A percentile compares a stretch with the other conserved stretches of the same genome.
phyloP scores from a whole-genome alignment of 805 yeast species.

The Candida endomychidarum region DNA sequence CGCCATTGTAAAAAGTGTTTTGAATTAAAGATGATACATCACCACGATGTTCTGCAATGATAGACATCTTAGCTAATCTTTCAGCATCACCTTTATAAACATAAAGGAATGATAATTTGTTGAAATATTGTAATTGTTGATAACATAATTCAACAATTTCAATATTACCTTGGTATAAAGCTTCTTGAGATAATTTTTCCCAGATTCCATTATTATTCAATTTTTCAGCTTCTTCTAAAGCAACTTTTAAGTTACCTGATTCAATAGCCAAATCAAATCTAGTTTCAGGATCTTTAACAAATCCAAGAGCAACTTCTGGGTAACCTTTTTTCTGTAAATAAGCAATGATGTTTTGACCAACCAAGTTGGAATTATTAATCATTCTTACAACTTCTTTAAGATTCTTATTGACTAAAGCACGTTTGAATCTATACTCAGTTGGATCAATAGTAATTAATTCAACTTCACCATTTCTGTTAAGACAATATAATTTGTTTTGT shows the following conservation, averaged over 20 bases:
- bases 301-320: slow-evolving; percentile 96
- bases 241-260: slow-evolving; percentile 84
- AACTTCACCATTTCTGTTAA: slow-evolving; percentile 83
- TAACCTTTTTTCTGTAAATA: slow-evolving; percentile 93
- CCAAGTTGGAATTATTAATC: slow-evolving; percentile 84
- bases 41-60: slow-evolving; percentile 85
- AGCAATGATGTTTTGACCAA: slow-evolving; percentile 95
- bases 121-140: slow-evolving; percentile 84
- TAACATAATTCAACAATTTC: slow-evolving; percentile 82
- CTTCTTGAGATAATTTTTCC: slow-evolving; percentile 83
- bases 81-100: slow-evolving; percentile 76
- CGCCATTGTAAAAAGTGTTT: slow-evolving; percentile 75
- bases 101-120: slow-evolving; percentile 86
- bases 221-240: slow-evolving; percentile 82
- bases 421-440: slow-evolving; percentile 94
- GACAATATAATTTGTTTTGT: slow-evolving; percentile 72
- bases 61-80: slow-evolving; percentile 79
- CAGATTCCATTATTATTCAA: slow-evolving; percentile 69
- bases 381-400: slow-evolving; percentile 89
- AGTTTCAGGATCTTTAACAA: slow-evolving; percentile 94
- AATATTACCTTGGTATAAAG: slow-evolving; percentile 85
- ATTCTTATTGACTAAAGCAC: slow-evolving; percentile 84
- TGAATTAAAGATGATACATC: slow-evolving; percentile 79
- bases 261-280: slow-evolving; percentile 94
- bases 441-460: slow-evolving; percentile 83